A percentile compares a stretch with the other conserved stretches of the same genome.
Evolutionary conservation across 345 rosid species (phyloP).

Genomic region (Citrus sp.): DNA sequence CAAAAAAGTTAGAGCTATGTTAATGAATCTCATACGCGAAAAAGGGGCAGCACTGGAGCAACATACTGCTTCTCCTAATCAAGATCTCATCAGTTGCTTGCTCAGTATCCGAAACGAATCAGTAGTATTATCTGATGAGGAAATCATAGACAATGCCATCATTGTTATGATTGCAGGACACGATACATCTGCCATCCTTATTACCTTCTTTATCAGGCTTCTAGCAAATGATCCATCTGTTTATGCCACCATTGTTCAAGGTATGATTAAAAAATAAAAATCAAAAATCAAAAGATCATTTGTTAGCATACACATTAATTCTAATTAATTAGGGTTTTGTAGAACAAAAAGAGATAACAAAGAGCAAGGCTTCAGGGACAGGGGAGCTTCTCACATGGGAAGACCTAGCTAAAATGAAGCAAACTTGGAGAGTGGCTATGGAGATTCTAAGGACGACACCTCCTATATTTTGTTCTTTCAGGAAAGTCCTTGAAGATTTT

Average conservation of each 20-base stretch:
- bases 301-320: background rate
- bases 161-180: conserved; percentile 24
- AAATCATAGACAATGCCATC: conserved; percentile 19
- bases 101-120: background rate
- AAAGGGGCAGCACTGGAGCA: conserved; percentile 13
- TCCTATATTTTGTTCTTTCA: conserved; percentile 19
- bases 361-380: conserved; percentile 5
- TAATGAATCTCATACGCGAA: background rate
- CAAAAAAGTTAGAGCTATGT: background rate
- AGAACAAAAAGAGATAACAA: background rate
- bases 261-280: background rate
- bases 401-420: conserved; percentile 34
- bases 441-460: conserved; percentile 32
- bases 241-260: conserved; percentile 18
- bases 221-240: conserved; percentile 18
- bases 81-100: conserved; percentile 25
- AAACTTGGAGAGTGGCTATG: conserved; percentile 37
- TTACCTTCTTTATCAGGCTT: conserved; percentile 22
- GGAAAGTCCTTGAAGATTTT: conserved; percentile 19
- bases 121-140: conserved; percentile 2
- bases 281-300: background rate
- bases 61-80: background rate
- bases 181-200: conserved; percentile 27
- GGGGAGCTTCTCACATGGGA: conserved; percentile 33
- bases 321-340: background rate